phyloP scores from a whole-genome alignment of 2,329 filamentous ascomycete genomes.

The Periconia sp. region DNA sequence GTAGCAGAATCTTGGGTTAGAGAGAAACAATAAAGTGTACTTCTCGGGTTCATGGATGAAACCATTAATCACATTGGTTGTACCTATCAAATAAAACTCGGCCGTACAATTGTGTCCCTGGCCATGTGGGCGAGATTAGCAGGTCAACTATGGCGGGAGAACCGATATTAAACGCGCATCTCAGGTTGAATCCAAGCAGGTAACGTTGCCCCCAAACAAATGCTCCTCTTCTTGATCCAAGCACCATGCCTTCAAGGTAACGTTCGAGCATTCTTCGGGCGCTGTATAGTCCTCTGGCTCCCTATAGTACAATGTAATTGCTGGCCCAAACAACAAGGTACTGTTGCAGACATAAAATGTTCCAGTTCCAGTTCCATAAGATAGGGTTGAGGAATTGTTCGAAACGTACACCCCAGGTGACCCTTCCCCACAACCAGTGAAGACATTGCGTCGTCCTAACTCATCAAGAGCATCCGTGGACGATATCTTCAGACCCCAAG shows the following conservation, averaged over 20 bases:
- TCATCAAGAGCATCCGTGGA: constrained; percentile 3
- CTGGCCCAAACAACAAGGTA: constrained; percentile 10
- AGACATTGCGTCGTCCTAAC: constrained; percentile 6
- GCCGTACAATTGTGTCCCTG: too few species aligned
- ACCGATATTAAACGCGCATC: too few species aligned
- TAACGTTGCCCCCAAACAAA: constrained; percentile 5
- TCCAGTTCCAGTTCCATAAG: constrained; percentile 11
- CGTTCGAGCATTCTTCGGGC: constrained; percentile 9
- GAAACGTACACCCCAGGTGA: constrained; percentile 7
- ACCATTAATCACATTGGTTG: too few species aligned
- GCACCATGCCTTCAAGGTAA: constrained; percentile 11
- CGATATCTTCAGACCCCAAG: constrained; percentile 6
- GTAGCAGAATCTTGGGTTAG: too few species aligned
- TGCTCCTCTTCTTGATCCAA: constrained; percentile 10
- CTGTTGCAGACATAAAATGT: constrained; percentile 14
- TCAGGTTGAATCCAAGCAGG: too few species aligned
- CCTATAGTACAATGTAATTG: constrained; percentile 11
- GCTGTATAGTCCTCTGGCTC: constrained; percentile 6
- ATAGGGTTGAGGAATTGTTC: constrained; percentile 4
- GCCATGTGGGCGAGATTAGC: too few species aligned
- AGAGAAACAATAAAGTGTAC: too few species aligned
- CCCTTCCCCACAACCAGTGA: constrained; percentile 9
- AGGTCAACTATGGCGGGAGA: too few species aligned
- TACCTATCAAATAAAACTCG: too few species aligned
- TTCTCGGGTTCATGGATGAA: too few species aligned